phyloP scores from a whole-genome alignment of 345 rosid species.

The Camelina sativa region DNA sequence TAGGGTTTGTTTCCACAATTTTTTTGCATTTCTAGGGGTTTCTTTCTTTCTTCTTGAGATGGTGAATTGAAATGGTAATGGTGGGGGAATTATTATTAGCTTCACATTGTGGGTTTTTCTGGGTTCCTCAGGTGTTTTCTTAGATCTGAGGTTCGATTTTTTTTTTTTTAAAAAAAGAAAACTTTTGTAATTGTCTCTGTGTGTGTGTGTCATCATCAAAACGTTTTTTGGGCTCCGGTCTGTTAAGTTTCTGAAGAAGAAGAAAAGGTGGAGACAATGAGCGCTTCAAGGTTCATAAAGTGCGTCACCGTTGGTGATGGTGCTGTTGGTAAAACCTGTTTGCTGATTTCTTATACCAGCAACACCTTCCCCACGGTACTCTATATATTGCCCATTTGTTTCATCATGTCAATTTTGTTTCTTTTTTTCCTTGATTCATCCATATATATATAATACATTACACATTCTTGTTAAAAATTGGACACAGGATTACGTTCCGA shows the following conservation, averaged over 20 bases:
- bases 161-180: background rate
- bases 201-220: background rate
- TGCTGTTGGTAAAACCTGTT: slow-evolving; percentile 47
- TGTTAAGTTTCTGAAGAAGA: background rate
- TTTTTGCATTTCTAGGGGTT: background rate
- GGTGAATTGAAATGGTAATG: slow-evolving; percentile 15
- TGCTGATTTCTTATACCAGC: slow-evolving; percentile 43
- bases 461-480: background rate
- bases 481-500: slow-evolving; percentile 84
- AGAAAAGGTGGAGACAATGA: slow-evolving; percentile 34
- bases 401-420: background rate
- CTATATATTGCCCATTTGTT: too few relatives aligned
- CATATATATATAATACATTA: too few relatives aligned
- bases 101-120: slow-evolving; percentile 14
- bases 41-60: slow-evolving; percentile 2
- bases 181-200: background rate
- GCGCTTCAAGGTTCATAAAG: slow-evolving; percentile 44
- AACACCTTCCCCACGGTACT: slow-evolving; percentile 43
- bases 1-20: slow-evolving; percentile 18
- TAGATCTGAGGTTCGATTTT: slow-evolving; percentile 39
- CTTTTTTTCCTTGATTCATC: background rate
- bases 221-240: background rate
- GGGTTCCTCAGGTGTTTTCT: slow-evolving; percentile 40
- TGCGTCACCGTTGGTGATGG: slow-evolving; percentile 47
- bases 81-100: background rate